Conservation (phyloP, 306 rosid genomes). For the Lathyrus tuberosus region DNA sequence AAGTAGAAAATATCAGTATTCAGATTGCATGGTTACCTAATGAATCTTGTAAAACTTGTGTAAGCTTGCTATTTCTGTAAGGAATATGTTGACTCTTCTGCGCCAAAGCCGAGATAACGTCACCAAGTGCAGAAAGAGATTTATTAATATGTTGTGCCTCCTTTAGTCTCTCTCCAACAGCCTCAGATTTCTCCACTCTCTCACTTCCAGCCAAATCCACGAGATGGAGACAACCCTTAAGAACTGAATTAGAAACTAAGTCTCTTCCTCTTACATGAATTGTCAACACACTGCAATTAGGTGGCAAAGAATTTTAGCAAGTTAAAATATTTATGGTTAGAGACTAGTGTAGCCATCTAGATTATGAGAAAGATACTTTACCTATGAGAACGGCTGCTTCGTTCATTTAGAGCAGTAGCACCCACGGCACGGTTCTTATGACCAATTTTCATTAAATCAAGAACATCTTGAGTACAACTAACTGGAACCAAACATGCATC, state of each 20-base stretch:
- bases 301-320: slow-evolving; percentile 22
- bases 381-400: slow-evolving; percentile 99
- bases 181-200: slow-evolving; percentile 96
- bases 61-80: slow-evolving; percentile 95
- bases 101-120: slow-evolving; percentile 95
- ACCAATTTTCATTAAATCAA: slow-evolving; percentile 84
- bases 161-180: slow-evolving; percentile 91
- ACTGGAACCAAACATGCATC: slow-evolving; percentile 91
- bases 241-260: slow-evolving; percentile 65
- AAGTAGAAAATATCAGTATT: slow-evolving; percentile 17
- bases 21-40: slow-evolving; percentile 58
- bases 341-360: slow-evolving; percentile 3
- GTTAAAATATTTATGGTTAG: slow-evolving; percentile 14
- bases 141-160: slow-evolving; percentile 95
- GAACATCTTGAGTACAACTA: slow-evolving; percentile 86
- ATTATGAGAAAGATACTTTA: slow-evolving; percentile 35
- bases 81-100: slow-evolving; percentile 91
- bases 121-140: slow-evolving; percentile 98
- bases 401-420: slow-evolving; percentile 91
- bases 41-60: slow-evolving; percentile 96
- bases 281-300: slow-evolving; percentile 77
- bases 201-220: slow-evolving; percentile 99
- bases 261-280: slow-evolving; percentile 90
- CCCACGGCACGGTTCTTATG: slow-evolving; percentile 92
- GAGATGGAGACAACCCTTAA: slow-evolving; percentile 91